Percentiles rank a stretch among this genome's conserved stretches.
Conservation (phyloP, 2,329 filamentous ascomycete species). For the Alternaria sp. region DNA sequence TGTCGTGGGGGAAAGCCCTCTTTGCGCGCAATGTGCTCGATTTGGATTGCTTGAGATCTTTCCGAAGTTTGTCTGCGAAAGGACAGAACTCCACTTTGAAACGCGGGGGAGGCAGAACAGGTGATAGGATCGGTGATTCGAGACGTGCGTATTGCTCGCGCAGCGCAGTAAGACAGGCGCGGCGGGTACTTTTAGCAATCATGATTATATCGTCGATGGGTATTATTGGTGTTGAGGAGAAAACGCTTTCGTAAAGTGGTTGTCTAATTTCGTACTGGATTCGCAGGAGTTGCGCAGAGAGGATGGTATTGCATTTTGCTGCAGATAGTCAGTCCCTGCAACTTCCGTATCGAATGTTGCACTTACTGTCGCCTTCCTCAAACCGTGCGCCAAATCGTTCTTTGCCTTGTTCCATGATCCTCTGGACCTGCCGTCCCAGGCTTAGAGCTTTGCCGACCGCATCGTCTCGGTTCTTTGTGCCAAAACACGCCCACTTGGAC, state of each 20-base stretch:
- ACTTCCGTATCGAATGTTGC: neutral
- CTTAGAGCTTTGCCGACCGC: conserved; percentile 37
- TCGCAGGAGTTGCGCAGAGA: conserved; percentile 44
- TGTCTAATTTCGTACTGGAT: conserved; percentile 46
- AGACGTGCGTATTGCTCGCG: conserved; percentile 43
- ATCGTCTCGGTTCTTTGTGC: conserved; percentile 36
- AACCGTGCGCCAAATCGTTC: conserved; percentile 40
- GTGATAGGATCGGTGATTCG: conserved; percentile 24
- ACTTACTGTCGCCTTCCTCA: conserved; percentile 46
- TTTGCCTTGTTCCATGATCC: conserved; percentile 39
- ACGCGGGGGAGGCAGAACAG: conserved; percentile 44
- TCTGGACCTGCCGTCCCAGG: conserved; percentile 38
- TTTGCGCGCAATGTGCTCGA: conserved; percentile 34
- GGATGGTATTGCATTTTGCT: conserved; percentile 44
- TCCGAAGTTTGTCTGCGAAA: conserved; percentile 41
- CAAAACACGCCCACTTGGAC: conserved; percentile 39
- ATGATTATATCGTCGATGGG: conserved; percentile 43
- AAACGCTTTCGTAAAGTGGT: conserved; percentile 41
- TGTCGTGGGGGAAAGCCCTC: conserved; percentile 39
- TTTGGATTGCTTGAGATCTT: conserved; percentile 32
- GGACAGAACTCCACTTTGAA: conserved; percentile 48
- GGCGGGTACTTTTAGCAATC: conserved; percentile 44
- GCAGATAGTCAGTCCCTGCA: conserved; percentile 23
- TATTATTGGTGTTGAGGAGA: conserved; percentile 30
- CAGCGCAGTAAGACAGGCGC: conserved; percentile 41